Conservation (phyloP, 2,329 filamentous ascomycete species). For the Calonectria ilicicola region DNA sequence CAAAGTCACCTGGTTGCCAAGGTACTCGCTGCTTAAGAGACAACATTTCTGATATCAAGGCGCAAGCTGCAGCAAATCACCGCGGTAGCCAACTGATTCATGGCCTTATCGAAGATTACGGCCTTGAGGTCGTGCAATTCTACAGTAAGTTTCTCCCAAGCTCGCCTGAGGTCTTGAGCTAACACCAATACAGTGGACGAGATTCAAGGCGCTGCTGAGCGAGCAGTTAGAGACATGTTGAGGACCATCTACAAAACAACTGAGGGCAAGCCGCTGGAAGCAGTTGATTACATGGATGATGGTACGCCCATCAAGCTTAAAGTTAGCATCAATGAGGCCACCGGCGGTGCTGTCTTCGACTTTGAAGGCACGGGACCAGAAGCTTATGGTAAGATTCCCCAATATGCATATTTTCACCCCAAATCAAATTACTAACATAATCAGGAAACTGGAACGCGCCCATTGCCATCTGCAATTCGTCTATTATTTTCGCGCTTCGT, state of each 20-base stretch:
- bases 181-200: conserved; percentile 63
- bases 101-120: conserved; percentile 79
- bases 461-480: conserved; percentile 82
- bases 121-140: conserved; percentile 80
- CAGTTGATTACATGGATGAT: conserved; percentile 85
- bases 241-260: conserved; percentile 77
- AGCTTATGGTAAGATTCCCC: conserved; percentile 76
- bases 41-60: conserved; percentile 85
- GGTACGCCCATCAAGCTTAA: conserved; percentile 80
- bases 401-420: too few relatives aligned
- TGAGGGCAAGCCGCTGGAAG: conserved; percentile 74
- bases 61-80: conserved; percentile 84
- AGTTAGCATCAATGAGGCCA: conserved; percentile 77
- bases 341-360: conserved; percentile 82
- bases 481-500: conserved; percentile 85
- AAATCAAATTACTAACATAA: not conserved
- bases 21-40: conserved; percentile 82
- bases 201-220: conserved; percentile 83
- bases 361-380: conserved; percentile 82
- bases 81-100: conserved; percentile 84
- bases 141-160: conserved; percentile 62
- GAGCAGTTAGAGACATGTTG: conserved; percentile 77
- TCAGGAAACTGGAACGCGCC: conserved; percentile 72
- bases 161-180: not conserved
- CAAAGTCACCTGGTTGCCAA: conserved; percentile 78